These are phyloP conservation scores for Neoboletus brunneissimus DNA, from an alignment of 768 basidiomycete genomes.

Conservation along the genomic window DNA sequence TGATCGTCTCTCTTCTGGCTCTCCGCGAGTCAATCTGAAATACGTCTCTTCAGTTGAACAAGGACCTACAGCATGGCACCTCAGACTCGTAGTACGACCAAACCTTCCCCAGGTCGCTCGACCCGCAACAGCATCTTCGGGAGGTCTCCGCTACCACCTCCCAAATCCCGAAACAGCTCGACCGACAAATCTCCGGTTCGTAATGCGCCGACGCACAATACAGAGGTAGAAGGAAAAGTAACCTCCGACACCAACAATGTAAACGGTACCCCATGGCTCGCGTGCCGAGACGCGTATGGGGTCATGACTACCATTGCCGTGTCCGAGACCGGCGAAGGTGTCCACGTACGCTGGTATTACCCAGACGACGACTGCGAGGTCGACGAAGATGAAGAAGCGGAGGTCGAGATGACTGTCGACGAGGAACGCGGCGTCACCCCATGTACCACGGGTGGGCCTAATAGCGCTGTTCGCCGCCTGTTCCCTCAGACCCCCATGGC, in stretches of 20 bases:
- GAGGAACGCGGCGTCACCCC: conserved; percentile 19
- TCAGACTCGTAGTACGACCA: conserved; percentile 22
- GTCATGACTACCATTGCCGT: conserved; percentile 11
- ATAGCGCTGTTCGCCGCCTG: not conserved
- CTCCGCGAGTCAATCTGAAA: not conserved
- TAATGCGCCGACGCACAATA: not conserved
- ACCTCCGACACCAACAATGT: not conserved
- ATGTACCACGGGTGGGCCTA: not conserved
- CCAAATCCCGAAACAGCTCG: conserved; percentile 6
- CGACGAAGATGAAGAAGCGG: conserved; percentile 7
- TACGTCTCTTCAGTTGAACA: not conserved
- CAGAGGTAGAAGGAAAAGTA: not conserved
- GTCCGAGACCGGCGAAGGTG: conserved; percentile 23
- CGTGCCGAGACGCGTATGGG: conserved; percentile 17
- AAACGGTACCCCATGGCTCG: conserved; percentile 12
- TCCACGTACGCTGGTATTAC: conserved; percentile 22
- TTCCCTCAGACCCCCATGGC: conserved; percentile 23
- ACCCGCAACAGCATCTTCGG: conserved; percentile 27
- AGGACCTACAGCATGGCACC: conserved; percentile 22
- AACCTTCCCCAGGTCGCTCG: conserved; percentile 12
- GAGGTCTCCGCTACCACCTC: conserved; percentile 6
- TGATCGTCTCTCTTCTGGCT: not conserved
- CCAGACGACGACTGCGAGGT: conserved; percentile 2
- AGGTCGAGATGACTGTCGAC: conserved; percentile 12
- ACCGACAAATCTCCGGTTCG: not conserved